These are phyloP conservation scores for Lecanicillium sp. DNA, from an alignment of 2,329 filamentous ascomycete species.

Conservation along the genomic window DNA sequence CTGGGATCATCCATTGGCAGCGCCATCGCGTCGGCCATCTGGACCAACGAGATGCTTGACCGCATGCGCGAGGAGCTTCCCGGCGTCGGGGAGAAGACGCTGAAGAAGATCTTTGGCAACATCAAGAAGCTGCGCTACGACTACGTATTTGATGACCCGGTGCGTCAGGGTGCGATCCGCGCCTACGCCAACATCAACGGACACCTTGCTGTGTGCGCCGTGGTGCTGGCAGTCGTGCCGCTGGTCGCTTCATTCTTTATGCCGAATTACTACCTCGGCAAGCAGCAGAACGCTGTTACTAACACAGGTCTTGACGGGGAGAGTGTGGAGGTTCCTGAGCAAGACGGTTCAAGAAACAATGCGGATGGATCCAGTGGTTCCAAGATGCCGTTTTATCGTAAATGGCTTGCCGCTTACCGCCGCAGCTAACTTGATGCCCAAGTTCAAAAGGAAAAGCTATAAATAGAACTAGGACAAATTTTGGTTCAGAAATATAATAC, in stretches of 20 bases:
- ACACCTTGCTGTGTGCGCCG: slow-evolving; percentile 28
- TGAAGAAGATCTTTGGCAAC: slow-evolving; percentile 12
- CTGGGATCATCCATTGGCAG: slow-evolving; percentile 33
- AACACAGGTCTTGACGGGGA: slow-evolving; percentile 29
- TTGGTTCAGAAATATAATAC: no score
- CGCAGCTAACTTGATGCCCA: no score
- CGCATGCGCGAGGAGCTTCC: slow-evolving; percentile 23
- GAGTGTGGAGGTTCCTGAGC: slow-evolving; percentile 20
- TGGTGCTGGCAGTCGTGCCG: slow-evolving; percentile 27
- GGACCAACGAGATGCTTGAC: slow-evolving; percentile 28
- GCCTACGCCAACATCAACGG: slow-evolving; percentile 23
- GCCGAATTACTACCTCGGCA: slow-evolving; percentile 34
- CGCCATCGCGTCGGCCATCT: slow-evolving; percentile 30
- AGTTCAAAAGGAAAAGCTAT: no score
- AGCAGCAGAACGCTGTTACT: slow-evolving; percentile 29
- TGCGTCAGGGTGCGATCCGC: slow-evolving; percentile 20
- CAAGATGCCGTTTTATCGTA: not conserved
- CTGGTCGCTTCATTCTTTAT: slow-evolving; percentile 33
- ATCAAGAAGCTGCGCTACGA: slow-evolving; percentile 8
- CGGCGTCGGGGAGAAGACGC: slow-evolving; percentile 16
- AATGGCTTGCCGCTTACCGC: not conserved
- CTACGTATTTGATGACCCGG: slow-evolving; percentile 17
- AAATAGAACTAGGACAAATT: no score
- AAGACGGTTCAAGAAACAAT: no score
- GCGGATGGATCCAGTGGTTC: not conserved